Percentiles rank a stretch among this genome's conserved stretches.
phyloP scores from a whole-genome alignment of 768 basidiomycete species.

The Psilocybe cubensis region DNA sequence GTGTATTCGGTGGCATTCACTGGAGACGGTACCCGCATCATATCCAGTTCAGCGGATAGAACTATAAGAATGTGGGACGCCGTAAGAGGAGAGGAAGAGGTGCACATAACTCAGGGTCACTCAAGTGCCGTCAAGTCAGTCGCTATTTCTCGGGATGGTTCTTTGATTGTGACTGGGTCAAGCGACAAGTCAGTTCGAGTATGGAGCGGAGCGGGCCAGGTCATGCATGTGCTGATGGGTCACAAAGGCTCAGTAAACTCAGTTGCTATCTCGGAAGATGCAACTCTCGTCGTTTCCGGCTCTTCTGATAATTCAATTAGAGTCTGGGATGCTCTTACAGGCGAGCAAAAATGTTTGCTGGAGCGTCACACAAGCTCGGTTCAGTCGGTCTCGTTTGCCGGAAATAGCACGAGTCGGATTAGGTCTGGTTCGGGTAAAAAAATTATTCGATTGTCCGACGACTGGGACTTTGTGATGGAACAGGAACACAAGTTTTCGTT shows the following conservation, averaged over 20 bases:
- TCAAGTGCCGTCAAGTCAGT: conserved; percentile 8
- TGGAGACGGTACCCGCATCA: too few species aligned
- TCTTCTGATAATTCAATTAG: conserved; percentile 26
- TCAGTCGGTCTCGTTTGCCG: too few species aligned
- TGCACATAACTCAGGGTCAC: conserved; percentile 5
- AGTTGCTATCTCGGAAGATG: conserved; percentile 26
- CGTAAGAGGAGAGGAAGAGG: neutral
- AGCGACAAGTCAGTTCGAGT: conserved; percentile 21
- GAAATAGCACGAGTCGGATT: too few species aligned
- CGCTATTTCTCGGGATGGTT: conserved; percentile 24
- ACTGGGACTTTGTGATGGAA: too few species aligned
- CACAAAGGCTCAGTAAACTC: conserved; percentile 16
- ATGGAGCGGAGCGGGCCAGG: conserved; percentile 22
- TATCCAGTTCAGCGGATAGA: too few species aligned
- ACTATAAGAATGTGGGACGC: too few species aligned
- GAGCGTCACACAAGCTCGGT: conserved; percentile 17
- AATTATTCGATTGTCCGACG: too few species aligned
- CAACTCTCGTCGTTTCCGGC: conserved; percentile 24
- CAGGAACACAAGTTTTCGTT: too few species aligned
- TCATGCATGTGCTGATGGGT: neutral
- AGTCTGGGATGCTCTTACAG: conserved; percentile 25
- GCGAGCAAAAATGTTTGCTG: conserved; percentile 6
- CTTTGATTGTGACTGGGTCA: conserved; percentile 18
- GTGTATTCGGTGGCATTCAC: too few species aligned
- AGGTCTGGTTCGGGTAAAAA: too few species aligned